Base-by-base conservation (phyloP, 2,329 filamentous ascomycete genomes). In the Biscogniauxia sp. region DNA sequence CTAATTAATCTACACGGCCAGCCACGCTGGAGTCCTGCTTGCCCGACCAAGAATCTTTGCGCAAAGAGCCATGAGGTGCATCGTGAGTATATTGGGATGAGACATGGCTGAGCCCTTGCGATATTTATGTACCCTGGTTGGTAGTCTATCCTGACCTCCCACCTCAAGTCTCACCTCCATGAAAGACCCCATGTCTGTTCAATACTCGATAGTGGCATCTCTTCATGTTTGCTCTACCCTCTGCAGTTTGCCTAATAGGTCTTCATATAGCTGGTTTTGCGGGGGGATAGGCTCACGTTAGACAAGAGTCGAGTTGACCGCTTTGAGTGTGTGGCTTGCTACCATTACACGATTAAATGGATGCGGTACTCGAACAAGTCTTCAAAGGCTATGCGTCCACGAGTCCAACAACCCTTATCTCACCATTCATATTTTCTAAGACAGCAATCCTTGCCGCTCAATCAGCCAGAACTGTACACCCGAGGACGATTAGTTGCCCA, bases 231-330 rank as follows among this genome's bases (percentile, higher is more conserved):
- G 64, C 58, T 58, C 61, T 20, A 17, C 9, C 49, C 45, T 59
- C 61, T 65, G 64, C 61, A 65, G 55, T 61, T 60, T 32, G 59
- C 61, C 62, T 61, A 58, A 62, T 20, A 20, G 28, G 28, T 15
- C 17, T 55, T 49, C 17, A 56, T 9, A 32, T 13, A 32, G 23
- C 2, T 23, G 23, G 7, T 32, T 32, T 32, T 32, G 28, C 28
- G 28, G 28, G 28, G 28, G 28, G 2, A 2, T 32, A 32, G 7
- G 28, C 28, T 32, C 28, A 7, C 28, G 28, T 32, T 32, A 13
- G 9, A 32, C 28, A 32, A 32, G 2, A 32, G 9, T 32, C 28
- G 28, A 32, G 28, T 32, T 32, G 28, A 32, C 7, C 28, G 11
- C 28, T 13, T 32, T 32, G 11, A 32, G 28, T 32, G 7, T 32